Conservation (phyloP, 2,329 filamentous ascomycete genomes). For the Akanthomyces uredinophilus region DNA sequence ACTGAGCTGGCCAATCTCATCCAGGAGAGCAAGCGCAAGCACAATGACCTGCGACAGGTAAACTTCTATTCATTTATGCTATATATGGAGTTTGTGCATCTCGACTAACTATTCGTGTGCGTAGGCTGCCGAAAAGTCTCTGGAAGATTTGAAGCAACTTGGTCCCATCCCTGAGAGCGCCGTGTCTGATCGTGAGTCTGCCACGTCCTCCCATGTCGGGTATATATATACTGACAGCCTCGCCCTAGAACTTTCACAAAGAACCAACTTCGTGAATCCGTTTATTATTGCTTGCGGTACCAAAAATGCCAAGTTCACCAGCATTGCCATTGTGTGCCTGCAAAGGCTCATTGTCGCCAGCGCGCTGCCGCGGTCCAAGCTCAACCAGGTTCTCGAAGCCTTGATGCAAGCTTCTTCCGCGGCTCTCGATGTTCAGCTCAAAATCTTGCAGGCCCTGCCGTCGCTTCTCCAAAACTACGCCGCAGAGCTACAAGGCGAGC, state of each 20-base stretch:
- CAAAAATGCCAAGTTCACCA: constrained; percentile 84
- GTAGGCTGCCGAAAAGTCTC: constrained; percentile 86
- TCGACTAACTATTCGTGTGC: not conserved
- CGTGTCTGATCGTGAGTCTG: constrained; percentile 31
- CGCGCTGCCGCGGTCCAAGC: constrained; percentile 70
- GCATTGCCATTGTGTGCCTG: constrained; percentile 80
- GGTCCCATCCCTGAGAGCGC: constrained; percentile 32
- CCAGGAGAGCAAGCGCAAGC: constrained; percentile 92
- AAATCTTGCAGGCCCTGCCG: constrained; percentile 88
- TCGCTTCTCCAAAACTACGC: constrained; percentile 88
- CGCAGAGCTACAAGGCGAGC: constrained; percentile 69
- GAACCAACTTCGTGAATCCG: constrained; percentile 80
- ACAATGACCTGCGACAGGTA: constrained; percentile 81
- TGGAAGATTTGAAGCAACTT: constrained; percentile 72
- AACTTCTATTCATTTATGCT: constrained; percentile 11
- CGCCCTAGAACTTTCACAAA: constrained; percentile 69
- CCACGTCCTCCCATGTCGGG: not conserved
- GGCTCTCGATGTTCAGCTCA: constrained; percentile 84
- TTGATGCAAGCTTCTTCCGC: constrained; percentile 79
- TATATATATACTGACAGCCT: constrained; percentile 22
- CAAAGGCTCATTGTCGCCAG: constrained; percentile 81
- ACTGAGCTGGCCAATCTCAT: constrained; percentile 86
- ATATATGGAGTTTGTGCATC: too few relatives aligned
- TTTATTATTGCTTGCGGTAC: constrained; percentile 91
- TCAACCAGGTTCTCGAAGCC: constrained; percentile 83